A percentile compares a stretch with the other conserved stretches of the same genome.
These are phyloP conservation scores for Podaxis sp. DNA, from an alignment of 768 basidiomycete genomes.

Conservation along the genomic window DNA sequence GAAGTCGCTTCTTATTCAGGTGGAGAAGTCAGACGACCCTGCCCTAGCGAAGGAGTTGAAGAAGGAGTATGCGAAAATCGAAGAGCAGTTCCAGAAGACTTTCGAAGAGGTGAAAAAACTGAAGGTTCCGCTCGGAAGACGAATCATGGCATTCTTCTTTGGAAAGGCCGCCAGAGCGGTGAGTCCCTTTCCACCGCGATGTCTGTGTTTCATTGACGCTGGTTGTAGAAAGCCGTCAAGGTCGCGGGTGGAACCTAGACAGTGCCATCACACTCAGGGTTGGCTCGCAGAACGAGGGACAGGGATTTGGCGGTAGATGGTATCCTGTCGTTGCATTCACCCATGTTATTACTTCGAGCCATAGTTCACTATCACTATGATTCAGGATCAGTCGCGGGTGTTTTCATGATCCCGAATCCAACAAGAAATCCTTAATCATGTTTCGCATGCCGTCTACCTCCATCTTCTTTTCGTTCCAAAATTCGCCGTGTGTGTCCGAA, in stretches of 20 bases:
- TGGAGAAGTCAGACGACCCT: conserved; percentile 16
- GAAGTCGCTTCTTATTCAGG: conserved; percentile 5
- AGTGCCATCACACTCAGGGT: background rate
- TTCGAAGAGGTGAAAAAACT: conserved; percentile 20
- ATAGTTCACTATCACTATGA: background rate
- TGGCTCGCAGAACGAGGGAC: background rate
- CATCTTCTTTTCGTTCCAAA: background rate
- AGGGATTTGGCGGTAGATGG: background rate
- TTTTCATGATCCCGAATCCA: background rate
- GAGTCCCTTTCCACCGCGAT: background rate
- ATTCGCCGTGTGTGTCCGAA: background rate
- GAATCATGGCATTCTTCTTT: conserved; percentile 11
- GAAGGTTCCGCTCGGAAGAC: conserved; percentile 12
- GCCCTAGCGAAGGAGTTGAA: conserved; percentile 4
- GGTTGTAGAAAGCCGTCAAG: conserved; percentile 12
- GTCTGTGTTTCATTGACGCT: background rate
- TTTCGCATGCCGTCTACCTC: background rate
- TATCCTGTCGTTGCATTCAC: too few species aligned
- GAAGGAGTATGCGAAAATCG: conserved; percentile 15
- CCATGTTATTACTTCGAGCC: background rate
- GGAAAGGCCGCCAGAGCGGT: conserved; percentile 10
- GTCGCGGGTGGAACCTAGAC: background rate
- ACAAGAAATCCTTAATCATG: conserved; percentile 1
- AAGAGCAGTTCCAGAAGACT: conserved; percentile 22
- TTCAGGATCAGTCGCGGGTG: background rate